Evolutionary conservation across 2,329 filamentous ascomycete genomes (phyloP).

Genomic region (Claviceps maximensis): DNA sequence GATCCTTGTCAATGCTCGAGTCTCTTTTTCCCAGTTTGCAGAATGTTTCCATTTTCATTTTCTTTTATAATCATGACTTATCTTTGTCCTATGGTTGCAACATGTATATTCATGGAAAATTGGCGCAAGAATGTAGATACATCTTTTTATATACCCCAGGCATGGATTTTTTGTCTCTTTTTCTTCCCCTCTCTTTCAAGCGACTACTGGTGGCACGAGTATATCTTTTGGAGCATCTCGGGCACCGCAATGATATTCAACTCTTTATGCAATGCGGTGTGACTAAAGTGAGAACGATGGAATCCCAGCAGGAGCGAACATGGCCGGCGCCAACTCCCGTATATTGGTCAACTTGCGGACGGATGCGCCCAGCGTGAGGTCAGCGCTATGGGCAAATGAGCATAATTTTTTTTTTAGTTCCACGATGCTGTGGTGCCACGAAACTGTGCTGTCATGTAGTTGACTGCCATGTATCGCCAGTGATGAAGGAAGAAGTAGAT

Average conservation of each 20-base stretch:
- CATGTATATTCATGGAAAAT: slow-evolving; percentile 4
- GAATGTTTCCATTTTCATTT: neutral
- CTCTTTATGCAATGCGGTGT: neutral
- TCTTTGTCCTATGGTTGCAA: neutral
- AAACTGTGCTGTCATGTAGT: no score
- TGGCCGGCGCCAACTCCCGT: neutral
- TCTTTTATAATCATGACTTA: neutral
- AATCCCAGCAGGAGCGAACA: neutral
- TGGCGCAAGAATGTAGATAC: neutral
- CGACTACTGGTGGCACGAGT: no score
- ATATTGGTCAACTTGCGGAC: no score
- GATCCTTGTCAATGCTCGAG: neutral
- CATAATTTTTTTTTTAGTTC: no score
- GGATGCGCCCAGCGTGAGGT: no score
- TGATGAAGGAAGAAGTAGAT: no score
- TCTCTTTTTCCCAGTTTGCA: neutral
- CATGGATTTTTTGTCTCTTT: slow-evolving; percentile 2
- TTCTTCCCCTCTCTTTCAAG: neutral
- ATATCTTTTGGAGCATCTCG: neutral
- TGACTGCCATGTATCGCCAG: no score
- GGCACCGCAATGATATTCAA: neutral
- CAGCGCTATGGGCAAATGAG: no score
- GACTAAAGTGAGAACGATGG: neutral
- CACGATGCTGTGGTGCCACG: no score
- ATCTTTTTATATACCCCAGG: slow-evolving; percentile 1